Evolutionary conservation across 2,329 filamentous ascomycete genomes (phyloP).

Genomic region (Penicillium paneum): DNA sequence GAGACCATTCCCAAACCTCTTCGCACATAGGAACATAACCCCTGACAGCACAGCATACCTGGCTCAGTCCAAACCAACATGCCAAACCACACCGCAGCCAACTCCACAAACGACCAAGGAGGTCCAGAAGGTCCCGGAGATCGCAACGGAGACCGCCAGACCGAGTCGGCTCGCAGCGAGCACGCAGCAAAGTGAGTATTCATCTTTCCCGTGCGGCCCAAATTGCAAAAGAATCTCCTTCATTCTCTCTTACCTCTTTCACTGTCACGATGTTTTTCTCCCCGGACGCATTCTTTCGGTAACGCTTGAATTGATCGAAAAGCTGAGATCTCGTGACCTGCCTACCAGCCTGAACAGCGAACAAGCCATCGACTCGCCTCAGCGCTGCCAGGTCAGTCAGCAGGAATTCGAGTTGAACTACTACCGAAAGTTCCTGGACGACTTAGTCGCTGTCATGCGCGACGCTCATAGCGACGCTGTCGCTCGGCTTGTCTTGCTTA

Average conservation of each 20-base stretch:
- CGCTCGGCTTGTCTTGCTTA: slow-evolving; percentile 22
- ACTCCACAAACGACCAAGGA: not conserved
- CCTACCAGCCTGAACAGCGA: not conserved
- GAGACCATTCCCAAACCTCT: not conserved
- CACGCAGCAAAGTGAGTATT: not conserved
- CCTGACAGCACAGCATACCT: not conserved
- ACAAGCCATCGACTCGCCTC: not conserved
- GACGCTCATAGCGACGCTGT: slow-evolving; percentile 24
- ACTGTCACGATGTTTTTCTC: not conserved
- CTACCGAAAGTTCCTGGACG: slow-evolving; percentile 27
- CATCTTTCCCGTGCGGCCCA: not conserved
- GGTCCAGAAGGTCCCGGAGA: not conserved
- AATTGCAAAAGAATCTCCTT: not conserved
- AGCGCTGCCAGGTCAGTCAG: not conserved
- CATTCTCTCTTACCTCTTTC: not conserved
- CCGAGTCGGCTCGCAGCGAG: not conserved
- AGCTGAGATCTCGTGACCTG: not conserved
- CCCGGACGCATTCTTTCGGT: not conserved
- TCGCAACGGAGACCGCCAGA: not conserved
- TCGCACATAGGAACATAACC: not conserved
- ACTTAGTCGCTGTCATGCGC: slow-evolving; percentile 25
- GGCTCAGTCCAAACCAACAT: not conserved
- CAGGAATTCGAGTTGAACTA: slow-evolving; percentile 14
- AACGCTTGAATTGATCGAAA: not conserved
- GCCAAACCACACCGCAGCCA: not conserved